A percentile compares a stretch with the other conserved stretches of the same genome.
phyloP scores from a whole-genome alignment of 2,329 filamentous ascomycete species.

The Pochonia chlamydosporia region DNA sequence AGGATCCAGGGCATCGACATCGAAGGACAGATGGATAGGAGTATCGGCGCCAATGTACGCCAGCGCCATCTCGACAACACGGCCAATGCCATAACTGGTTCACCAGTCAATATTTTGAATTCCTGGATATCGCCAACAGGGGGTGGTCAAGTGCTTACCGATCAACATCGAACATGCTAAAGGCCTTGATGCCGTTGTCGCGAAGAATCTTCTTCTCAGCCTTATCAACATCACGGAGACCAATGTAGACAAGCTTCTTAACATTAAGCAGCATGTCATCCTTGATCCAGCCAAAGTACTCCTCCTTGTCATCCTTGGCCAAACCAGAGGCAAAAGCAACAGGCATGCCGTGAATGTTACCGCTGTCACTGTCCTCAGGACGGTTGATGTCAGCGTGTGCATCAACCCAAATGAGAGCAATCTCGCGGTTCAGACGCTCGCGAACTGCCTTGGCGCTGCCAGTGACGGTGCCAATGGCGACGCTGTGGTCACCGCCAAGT shows the following conservation, averaged over 20 bases:
- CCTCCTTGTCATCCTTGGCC: conserved; percentile 66
- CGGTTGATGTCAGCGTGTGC: conserved; percentile 98
- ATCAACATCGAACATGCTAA: conserved; percentile 98
- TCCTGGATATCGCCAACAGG: background rate
- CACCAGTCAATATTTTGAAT: conserved; percentile 7
- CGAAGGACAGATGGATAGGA: conserved; percentile 94
- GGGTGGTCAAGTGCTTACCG: conserved; percentile 42
- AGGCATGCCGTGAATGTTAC: conserved; percentile 98
- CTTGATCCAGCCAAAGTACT: conserved; percentile 86
- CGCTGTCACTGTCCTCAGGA: conserved; percentile 80
- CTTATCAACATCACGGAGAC: conserved; percentile 84
- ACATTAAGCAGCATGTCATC: conserved; percentile 64
- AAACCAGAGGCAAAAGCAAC: conserved; percentile 86
- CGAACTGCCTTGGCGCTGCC: conserved; percentile 81
- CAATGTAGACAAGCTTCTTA: conserved; percentile 94
- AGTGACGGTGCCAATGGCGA: conserved; percentile 89
- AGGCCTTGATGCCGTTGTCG: conserved; percentile 88
- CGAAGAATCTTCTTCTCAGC: conserved; percentile 88
- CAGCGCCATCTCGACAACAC: conserved; percentile 96
- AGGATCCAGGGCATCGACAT: conserved; percentile 93
- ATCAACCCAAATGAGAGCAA: conserved; percentile 98
- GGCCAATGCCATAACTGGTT: conserved; percentile 78
- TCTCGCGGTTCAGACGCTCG: conserved; percentile 74
- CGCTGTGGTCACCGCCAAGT: conserved; percentile 91
- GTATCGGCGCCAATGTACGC: conserved; percentile 92